Conservation (phyloP, 2,329 filamentous ascomycete genomes). For the Diplodia mutila region DNA sequence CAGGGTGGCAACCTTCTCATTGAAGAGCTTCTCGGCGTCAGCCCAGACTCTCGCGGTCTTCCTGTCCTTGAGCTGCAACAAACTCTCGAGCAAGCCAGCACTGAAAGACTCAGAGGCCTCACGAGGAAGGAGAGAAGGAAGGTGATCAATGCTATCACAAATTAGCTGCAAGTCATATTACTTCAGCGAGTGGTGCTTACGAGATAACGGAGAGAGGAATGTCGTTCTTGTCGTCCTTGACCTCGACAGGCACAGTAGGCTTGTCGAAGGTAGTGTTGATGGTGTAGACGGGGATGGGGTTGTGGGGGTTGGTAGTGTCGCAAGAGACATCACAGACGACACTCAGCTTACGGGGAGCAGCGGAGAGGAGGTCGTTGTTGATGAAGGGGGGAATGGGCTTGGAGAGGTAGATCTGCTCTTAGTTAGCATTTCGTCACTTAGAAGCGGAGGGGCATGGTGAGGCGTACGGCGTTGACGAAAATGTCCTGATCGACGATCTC, state of each 20-base stretch:
- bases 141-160: slow-evolving; percentile 40
- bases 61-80: slow-evolving; percentile 78
- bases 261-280: slow-evolving; percentile 85
- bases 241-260: slow-evolving; percentile 78
- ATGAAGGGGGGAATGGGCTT: slow-evolving; percentile 81
- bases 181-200: slow-evolving; percentile 55
- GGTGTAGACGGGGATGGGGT: slow-evolving; percentile 78
- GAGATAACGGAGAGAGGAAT: slow-evolving; percentile 75
- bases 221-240: slow-evolving; percentile 54
- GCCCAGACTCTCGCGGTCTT: slow-evolving; percentile 77
- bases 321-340: slow-evolving; percentile 62
- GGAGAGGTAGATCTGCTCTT: slow-evolving; percentile 73
- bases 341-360: slow-evolving; percentile 70
- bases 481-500: slow-evolving; percentile 71
- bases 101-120: slow-evolving; percentile 89
- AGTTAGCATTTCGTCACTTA: slow-evolving; percentile 20
- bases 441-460: neutral
- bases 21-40: slow-evolving; percentile 80
- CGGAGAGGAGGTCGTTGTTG: slow-evolving; percentile 68
- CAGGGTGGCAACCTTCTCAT: slow-evolving; percentile 76
- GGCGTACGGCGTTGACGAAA: slow-evolving; percentile 46
- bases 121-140: slow-evolving; percentile 70
- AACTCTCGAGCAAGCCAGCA: slow-evolving; percentile 73
- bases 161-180: neutral
- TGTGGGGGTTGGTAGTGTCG: slow-evolving; percentile 74